phyloP scores from a whole-genome alignment of 352 stramenopile species.

The Phytophthora pseudosyringae region DNA sequence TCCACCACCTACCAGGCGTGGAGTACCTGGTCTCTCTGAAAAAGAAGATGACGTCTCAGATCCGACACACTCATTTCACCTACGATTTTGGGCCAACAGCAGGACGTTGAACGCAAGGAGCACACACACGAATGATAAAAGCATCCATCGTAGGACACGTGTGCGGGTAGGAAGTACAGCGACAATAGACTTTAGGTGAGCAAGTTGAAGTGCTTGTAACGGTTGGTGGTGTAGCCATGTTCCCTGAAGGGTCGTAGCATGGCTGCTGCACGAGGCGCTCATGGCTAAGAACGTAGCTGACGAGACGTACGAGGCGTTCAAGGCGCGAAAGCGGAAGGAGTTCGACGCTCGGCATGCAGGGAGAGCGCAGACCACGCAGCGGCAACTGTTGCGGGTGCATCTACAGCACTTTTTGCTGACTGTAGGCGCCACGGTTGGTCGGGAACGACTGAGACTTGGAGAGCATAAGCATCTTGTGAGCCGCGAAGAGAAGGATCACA shows the following conservation, averaged over 20 bases:
- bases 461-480: not conserved
- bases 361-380: conserved; percentile 9
- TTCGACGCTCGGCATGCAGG: conserved; percentile 26
- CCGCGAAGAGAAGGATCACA: not conserved
- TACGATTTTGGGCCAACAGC: too few species aligned
- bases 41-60: too few species aligned
- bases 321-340: conserved; percentile 19
- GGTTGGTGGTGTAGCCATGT: conserved; percentile 31
- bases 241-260: conserved; percentile 22
- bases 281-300: conserved; percentile 14
- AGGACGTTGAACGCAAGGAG: too few species aligned
- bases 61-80: too few species aligned
- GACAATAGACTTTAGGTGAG: not conserved
- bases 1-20: too few species aligned
- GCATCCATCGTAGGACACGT: too few species aligned
- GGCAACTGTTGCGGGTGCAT: conserved; percentile 37
- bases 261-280: conserved; percentile 3
- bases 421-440: conserved; percentile 10
- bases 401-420: conserved; percentile 36
- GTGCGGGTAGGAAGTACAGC: too few species aligned
- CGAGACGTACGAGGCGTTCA: conserved; percentile 37
- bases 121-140: too few species aligned
- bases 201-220: conserved; percentile 16
- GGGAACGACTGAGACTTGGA: conserved; percentile 3
- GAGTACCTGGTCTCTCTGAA: too few species aligned